These are phyloP conservation scores for Juncus effusus DNA, from an alignment of 176 grass and related monocot genomes.

Conservation along the genomic window DNA sequence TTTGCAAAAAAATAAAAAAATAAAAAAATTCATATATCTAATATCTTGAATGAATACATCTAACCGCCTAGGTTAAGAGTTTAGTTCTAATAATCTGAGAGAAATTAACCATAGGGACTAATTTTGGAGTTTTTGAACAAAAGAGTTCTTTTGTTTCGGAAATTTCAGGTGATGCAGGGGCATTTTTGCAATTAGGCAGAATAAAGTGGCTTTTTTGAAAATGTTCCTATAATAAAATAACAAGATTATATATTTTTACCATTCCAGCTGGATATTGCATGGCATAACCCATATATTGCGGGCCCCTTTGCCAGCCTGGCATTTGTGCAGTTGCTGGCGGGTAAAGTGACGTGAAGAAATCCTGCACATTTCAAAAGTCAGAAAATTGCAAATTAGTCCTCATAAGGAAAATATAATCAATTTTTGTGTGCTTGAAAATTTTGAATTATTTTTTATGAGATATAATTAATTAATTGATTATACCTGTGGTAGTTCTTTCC, in stretches of 20 bases:
- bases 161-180: too few relatives aligned
- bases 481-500: conserved; percentile 90
- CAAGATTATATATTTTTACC: conserved; percentile 34
- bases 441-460: neutral
- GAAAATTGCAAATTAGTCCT: conserved; percentile 1
- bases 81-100: too few relatives aligned
- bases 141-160: too few relatives aligned
- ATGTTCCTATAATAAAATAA: too few relatives aligned
- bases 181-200: too few relatives aligned
- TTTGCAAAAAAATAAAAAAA: too few relatives aligned
- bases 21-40: too few relatives aligned
- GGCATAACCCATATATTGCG: conserved; percentile 68
- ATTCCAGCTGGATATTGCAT: conserved; percentile 72
- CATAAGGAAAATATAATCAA: neutral
- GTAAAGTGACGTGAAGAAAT: conserved; percentile 85
- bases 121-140: too few relatives aligned
- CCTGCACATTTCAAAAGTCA: conserved; percentile 37
- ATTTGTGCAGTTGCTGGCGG: conserved; percentile 45
- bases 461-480: neutral
- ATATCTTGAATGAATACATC: too few relatives aligned
- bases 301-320: conserved; percentile 62
- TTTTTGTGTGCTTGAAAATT: conserved; percentile 1
- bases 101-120: too few relatives aligned
- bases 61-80: too few relatives aligned
- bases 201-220: too few relatives aligned